Base-by-base conservation (phyloP, 2,329 filamentous ascomycete species). In the Colletotrichum sp. region DNA sequence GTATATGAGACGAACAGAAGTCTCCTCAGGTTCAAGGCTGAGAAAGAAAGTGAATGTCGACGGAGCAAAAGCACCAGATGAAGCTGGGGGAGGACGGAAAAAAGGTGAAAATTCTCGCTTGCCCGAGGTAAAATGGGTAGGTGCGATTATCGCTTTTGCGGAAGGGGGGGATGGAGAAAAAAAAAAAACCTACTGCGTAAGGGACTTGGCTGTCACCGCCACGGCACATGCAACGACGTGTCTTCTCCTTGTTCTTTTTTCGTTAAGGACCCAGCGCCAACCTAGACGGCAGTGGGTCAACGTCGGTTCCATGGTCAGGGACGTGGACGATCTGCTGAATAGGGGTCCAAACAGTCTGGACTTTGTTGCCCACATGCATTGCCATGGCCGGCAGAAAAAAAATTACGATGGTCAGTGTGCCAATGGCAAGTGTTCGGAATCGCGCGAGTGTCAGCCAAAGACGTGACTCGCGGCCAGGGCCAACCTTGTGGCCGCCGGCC, bases 291-390 rank as follows among this genome's bases (percentile, higher is more conserved):
- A 39, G 72, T 66, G 69, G 69, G 44, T 52, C 44, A 52, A 52
- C 44, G 70, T 52, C 64, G 25, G 27, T 25, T 60, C 44, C 57
- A 57, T 16, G 63, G 36, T 64, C 48, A 72, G 70, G 70, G 52
- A 52, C 44, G 44, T 52, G 44, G 44, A 52, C 64, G 59, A 76
- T 69, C 74, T 48, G 25, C 59, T 55, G 36, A 76, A 76, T 76
- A 76, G 74, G 74, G 74, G 74, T 76, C 74, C 74, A 73, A 69
- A 52, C 12, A 52, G 63, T 48, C 48, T 64, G 48, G 73, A 27
- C 44, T 36, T 34, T 28, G 27, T 57, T 39, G 57, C 63, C 63
- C 44, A 63, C 73, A 72, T 68, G 64, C 34, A 36, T 34, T 68
- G 57, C 52, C 44, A n/a, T 34, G 48, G 48, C 59, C n/a, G 64